Conservation (phyloP, 208 protist species). For the Vickermania ingenoplastis region DNA sequence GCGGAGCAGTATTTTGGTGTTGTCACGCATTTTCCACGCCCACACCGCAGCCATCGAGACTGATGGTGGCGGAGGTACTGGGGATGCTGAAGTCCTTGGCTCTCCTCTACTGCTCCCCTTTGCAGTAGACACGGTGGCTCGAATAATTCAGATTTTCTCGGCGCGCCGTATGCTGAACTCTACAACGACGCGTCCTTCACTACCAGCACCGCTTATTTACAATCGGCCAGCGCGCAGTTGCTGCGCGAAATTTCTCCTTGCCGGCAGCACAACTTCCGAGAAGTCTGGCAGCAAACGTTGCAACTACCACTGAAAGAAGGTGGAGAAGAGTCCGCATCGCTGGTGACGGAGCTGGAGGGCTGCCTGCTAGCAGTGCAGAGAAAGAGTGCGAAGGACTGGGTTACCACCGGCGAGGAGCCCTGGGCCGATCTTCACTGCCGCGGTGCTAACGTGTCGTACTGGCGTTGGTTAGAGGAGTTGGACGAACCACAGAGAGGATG, state of each 20-base stretch:
- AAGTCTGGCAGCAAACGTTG: neutral
- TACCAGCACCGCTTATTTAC: neutral
- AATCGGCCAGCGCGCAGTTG: neutral
- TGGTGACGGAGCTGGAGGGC: slow-evolving; percentile 7
- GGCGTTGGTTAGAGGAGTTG: neutral
- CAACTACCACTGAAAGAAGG: neutral
- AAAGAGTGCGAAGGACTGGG: neutral
- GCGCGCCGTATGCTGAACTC: slow-evolving; percentile 6
- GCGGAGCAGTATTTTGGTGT: slow-evolving; percentile 27
- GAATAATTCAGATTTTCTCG: slow-evolving; percentile 45
- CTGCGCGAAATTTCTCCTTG: neutral
- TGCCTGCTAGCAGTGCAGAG: neutral
- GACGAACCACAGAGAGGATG: too few relatives aligned
- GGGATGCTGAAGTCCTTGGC: neutral
- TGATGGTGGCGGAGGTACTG: neutral
- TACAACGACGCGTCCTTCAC: neutral
- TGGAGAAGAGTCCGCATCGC: neutral
- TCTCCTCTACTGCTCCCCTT: slow-evolving; percentile 17
- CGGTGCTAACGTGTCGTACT: neutral
- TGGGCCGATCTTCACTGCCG: neutral
- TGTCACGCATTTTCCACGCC: slow-evolving; percentile 15
- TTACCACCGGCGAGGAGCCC: neutral
- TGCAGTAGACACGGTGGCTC: slow-evolving; percentile 53
- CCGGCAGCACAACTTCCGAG: neutral
- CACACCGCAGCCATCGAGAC: neutral